These are phyloP conservation scores for Canavalia gladiata DNA, from an alignment of 306 rosid species.

Conservation along the genomic window DNA sequence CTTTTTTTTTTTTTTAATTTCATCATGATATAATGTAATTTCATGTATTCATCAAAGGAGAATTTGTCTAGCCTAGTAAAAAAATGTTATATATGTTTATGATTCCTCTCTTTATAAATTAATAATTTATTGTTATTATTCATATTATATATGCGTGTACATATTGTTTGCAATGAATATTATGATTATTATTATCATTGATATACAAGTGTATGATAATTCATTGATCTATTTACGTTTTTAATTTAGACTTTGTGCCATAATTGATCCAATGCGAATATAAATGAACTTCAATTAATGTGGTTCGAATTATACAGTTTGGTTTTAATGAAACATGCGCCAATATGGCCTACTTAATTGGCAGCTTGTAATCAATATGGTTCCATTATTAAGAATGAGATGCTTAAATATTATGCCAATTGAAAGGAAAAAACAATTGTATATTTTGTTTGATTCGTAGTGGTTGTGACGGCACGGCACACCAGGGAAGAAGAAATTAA, in stretches of 20 bases:
- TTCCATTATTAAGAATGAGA: constrained; percentile 40
- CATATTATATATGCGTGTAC: background rate
- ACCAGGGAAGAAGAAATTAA: constrained; percentile 54
- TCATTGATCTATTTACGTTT: constrained; percentile 12
- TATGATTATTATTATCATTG: constrained; percentile 3
- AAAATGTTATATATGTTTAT: constrained; percentile 46
- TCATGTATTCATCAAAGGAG: constrained; percentile 49
- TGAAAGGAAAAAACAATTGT: background rate
- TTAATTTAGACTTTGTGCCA: constrained; percentile 12
- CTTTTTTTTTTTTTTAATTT: constrained; percentile 6
- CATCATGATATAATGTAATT: constrained; percentile 53
- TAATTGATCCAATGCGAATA: constrained; percentile 28
- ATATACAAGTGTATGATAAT: constrained; percentile 15
- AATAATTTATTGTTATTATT: constrained; percentile 25
- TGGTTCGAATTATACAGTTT: constrained; percentile 2
- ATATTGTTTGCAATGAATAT: constrained; percentile 14
- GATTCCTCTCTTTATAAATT: constrained; percentile 36
- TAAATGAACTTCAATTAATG: constrained; percentile 22
- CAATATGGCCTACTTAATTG: constrained; percentile 32
- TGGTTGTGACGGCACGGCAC: constrained; percentile 85
- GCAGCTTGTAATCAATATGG: constrained; percentile 10
- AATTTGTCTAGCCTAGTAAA: constrained; percentile 49
- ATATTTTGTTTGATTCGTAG: constrained; percentile 48
- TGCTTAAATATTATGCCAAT: constrained; percentile 27
- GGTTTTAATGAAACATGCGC: constrained; percentile 32